A percentile compares a stretch with the other conserved stretches of the same genome.
Evolutionary conservation across 2,329 filamentous ascomycete genomes (phyloP).

Genomic region (Thermothelomyces thermophilus): DNA sequence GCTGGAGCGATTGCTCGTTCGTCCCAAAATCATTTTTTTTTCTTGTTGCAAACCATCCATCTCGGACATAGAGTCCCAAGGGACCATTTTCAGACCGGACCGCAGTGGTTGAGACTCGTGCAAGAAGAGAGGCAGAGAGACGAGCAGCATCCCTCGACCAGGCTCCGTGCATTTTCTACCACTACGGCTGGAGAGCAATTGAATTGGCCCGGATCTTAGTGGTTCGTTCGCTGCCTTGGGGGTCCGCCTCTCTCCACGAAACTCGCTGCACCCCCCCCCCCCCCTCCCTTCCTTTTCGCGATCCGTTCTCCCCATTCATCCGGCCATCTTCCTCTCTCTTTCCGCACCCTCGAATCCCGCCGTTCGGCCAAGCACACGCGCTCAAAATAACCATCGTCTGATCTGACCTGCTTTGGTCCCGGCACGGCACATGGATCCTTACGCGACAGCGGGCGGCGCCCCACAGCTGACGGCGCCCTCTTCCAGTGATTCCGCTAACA

Average conservation of each 20-base stretch:
- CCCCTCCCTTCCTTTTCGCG: too few species aligned
- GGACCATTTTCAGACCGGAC: neutral
- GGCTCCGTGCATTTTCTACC: too few species aligned
- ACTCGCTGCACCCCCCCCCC: neutral
- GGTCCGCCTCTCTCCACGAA: too few species aligned
- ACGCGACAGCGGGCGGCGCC: slow-evolving; percentile 17
- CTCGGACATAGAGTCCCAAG: neutral
- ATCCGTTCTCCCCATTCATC: neutral
- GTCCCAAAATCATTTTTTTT: neutral
- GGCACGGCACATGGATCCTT: slow-evolving; percentile 26
- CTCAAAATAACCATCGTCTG: slow-evolving; percentile 12
- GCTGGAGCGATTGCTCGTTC: neutral
- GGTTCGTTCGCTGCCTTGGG: too few species aligned
- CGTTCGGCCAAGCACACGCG: neutral
- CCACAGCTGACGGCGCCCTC: slow-evolving; percentile 23
- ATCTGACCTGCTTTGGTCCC: slow-evolving; percentile 16
- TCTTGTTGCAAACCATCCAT: neutral
- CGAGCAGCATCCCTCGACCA: too few species aligned
- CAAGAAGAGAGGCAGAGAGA: too few species aligned
- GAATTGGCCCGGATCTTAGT: too few species aligned
- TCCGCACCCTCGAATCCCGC: neutral
- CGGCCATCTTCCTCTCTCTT: neutral
- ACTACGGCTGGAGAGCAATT: too few species aligned
- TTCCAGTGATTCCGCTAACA: slow-evolving; percentile 15
- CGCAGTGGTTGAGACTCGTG: too few species aligned